phyloP scores from a whole-genome alignment of 2,329 filamentous ascomycete species.

The Ophiocordyceps robertsii region DNA sequence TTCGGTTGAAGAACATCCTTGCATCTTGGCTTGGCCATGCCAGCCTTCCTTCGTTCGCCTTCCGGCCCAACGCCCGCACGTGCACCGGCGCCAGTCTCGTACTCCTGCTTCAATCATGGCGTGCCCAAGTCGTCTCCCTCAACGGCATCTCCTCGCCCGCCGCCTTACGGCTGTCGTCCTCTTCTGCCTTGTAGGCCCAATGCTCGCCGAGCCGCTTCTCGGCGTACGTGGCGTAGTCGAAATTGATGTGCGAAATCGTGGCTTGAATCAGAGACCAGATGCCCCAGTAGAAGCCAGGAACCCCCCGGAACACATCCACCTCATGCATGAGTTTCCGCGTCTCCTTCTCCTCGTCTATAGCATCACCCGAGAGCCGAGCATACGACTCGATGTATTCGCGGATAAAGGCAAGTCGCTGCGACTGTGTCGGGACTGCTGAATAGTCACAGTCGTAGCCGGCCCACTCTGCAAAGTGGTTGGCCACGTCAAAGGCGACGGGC shows the following conservation, averaged over 20 bases:
- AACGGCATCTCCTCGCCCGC: constrained; percentile 50
- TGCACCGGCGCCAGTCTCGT: no score
- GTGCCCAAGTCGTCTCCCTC: constrained; percentile 68
- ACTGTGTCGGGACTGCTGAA: constrained; percentile 62
- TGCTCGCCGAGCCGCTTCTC: constrained; percentile 81
- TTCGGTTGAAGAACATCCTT: no score
- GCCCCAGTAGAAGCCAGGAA: constrained; percentile 85
- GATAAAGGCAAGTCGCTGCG: constrained; percentile 69
- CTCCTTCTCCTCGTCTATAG: constrained; percentile 44
- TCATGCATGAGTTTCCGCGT: constrained; percentile 59
- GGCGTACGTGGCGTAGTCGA: constrained; percentile 89
- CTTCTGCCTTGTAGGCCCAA: constrained; percentile 76
- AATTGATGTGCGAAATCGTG: constrained; percentile 87
- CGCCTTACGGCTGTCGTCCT: constrained; percentile 43
- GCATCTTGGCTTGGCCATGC: no score
- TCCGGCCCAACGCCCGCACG: no score
- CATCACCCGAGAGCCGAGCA: constrained; percentile 34
- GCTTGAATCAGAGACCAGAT: constrained; percentile 95
- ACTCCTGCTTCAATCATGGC: constrained; percentile 9
- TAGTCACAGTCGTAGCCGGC: constrained; percentile 93
- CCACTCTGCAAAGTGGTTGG: constrained; percentile 98
- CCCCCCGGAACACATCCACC: constrained; percentile 75
- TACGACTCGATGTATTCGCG: constrained; percentile 71
- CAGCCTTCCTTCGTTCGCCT: no score
- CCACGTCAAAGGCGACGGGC: constrained; percentile 88